phyloP scores from a whole-genome alignment of 306 rosid genomes.

The Delonix regia region DNA sequence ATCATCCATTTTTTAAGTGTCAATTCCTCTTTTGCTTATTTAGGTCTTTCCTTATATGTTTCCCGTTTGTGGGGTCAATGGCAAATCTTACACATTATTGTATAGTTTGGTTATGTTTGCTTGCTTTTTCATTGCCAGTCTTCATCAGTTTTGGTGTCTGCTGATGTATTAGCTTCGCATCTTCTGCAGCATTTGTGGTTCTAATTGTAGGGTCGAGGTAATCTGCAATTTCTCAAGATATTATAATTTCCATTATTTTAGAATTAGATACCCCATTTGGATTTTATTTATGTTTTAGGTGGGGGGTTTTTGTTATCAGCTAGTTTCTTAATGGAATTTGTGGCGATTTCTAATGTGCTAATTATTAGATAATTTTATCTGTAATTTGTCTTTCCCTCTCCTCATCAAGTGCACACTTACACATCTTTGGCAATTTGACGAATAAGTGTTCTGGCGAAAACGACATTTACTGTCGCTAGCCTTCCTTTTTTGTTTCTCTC shows the following conservation, averaged over 20 bases:
- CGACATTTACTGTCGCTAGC: constrained; percentile 40
- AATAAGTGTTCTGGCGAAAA: constrained; percentile 40
- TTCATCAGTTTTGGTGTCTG: constrained; percentile 37
- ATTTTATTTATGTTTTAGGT: constrained; percentile 12
- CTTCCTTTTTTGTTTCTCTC: constrained; percentile 24
- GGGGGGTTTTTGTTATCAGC: constrained; percentile 2
- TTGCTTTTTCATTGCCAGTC: constrained; percentile 25
- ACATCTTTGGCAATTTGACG: constrained; percentile 23
- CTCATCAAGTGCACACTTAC: not conserved
- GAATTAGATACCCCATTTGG: not conserved
- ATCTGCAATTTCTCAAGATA: constrained; percentile 1
- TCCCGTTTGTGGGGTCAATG: constrained; percentile 43
- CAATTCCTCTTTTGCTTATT: constrained; percentile 39
- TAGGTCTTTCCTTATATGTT: constrained; percentile 1
- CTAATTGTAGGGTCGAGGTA: constrained; percentile 18
- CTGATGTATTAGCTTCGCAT: constrained; percentile 28
- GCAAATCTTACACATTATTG: constrained; percentile 31
- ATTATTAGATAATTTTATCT: not conserved
- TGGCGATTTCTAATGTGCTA: not conserved
- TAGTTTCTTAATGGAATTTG: constrained; percentile 26
- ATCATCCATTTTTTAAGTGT: constrained; percentile 32
- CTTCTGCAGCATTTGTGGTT: constrained; percentile 26
- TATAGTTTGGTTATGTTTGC: not conserved
- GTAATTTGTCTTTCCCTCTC: not conserved
- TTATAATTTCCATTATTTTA: constrained; percentile 4